Percentiles rank a stretch among this genome's conserved stretches.
phyloP scores from a whole-genome alignment of 495 filamentous ascomycete genomes.

The Penicillium verhagenii region DNA sequence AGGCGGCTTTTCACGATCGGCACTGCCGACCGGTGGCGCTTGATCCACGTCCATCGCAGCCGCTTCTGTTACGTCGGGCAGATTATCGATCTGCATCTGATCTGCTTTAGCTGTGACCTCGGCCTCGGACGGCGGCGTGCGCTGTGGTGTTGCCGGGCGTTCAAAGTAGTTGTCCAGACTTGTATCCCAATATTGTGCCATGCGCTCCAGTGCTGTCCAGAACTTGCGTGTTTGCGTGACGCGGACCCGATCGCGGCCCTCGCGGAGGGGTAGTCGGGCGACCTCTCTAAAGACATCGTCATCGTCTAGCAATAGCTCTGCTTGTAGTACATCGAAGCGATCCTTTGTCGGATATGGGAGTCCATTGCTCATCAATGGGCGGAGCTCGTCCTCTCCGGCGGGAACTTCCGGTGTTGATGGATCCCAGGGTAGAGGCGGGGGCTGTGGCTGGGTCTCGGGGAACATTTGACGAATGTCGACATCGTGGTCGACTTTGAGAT shows the following conservation, averaged over 20 bases:
- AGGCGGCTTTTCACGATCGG: constrained; percentile 1
- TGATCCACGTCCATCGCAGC: constrained; percentile 38
- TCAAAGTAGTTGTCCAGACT: constrained; percentile 56
- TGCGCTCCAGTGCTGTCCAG: constrained; percentile 55
- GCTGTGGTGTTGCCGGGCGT: constrained; percentile 31
- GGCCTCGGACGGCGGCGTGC: constrained; percentile 6
- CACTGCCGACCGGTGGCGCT: neutral
- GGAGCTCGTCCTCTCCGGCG: constrained; percentile 21
- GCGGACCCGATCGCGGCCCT: constrained; percentile 42
- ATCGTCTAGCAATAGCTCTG: constrained; percentile 55
- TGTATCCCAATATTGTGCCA: constrained; percentile 65
- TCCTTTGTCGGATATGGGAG: constrained; percentile 45
- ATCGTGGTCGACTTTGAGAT: constrained; percentile 46
- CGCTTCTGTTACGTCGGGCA: constrained; percentile 11
- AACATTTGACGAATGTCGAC: constrained; percentile 47
- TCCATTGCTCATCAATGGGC: constrained; percentile 49
- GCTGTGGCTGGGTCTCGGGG: constrained; percentile 33
- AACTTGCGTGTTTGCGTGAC: constrained; percentile 60
- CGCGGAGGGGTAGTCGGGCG: constrained; percentile 37
- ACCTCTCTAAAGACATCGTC: constrained; percentile 56
- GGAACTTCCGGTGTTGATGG: constrained; percentile 14
- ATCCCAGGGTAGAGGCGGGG: constrained; percentile 51
- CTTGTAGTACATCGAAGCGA: constrained; percentile 46
- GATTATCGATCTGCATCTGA: constrained; percentile 26
- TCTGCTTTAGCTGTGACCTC: constrained; percentile 17